Evolutionary conservation across 2,329 filamentous ascomycete species (phyloP), one percentile per base, ranked within the genome.

Genomic region (Ascochyta pisi): DNA sequence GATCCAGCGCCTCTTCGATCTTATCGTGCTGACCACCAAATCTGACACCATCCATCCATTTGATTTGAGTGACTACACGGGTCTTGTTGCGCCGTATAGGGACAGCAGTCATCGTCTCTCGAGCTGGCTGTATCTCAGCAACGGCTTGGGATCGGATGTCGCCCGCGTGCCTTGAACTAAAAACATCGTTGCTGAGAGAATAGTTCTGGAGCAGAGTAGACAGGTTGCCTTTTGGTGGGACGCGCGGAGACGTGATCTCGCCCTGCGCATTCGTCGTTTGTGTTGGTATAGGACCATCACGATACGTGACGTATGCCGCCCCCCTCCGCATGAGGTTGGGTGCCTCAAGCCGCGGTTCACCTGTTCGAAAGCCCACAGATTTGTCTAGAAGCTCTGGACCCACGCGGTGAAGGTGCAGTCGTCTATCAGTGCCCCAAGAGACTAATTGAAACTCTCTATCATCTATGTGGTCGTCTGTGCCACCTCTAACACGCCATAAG

Each of bases 361-460:
- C 91, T 70, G 88, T 91, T 41, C 86, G 80, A 70, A 91, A 90
- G 3, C 91, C 91, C 15, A 96, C 88, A 2, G 84, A 81, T 54
- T 85, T 81, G n/a, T 66, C 54, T 0, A 95, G 79, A 27, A 87
- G 79, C 24, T 86, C 79, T 1, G 85, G 78, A 37, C 91, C 84
- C 19, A 92, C 84, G 43, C 86, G 87, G 70, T 96, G 90, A 26
- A 97, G 81, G 44, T 90, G 88, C 27, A 97, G 80, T 67, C 92
- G 86, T 63, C 89, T 90, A 73, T 97, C 94, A 44, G 90, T 88
- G 24, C 92, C 92, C 93, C 93, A 97, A 0, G 93, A 93, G 0
- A 97, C 91, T 16, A 97, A 82, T 73, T 97, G 93, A 61, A 96
- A 97, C 48, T 97, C 93, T 65, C 94, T 86, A 59, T 92, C 82